A percentile compares a stretch with the other conserved stretches of the same genome.
phyloP scores from a whole-genome alignment of 2,329 filamentous ascomycete genomes.

The Penicillium oxalicum region DNA sequence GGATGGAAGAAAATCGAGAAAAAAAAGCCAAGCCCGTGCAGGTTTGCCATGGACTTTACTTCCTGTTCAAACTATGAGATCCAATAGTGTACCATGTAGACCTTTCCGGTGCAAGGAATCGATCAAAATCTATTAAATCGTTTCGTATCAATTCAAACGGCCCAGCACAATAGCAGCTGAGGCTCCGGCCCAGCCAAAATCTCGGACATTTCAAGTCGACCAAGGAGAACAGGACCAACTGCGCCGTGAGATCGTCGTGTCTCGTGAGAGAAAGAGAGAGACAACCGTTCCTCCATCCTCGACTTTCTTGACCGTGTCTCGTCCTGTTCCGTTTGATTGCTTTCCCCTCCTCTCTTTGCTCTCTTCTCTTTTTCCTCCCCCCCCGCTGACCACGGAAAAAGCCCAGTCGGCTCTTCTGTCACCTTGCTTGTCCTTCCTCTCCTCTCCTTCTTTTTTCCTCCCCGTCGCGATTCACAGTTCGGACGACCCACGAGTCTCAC shows the following conservation, averaged over 20 bases:
- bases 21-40: neutral
- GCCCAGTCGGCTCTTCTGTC: neutral
- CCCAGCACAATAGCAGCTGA: neutral
- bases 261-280: neutral
- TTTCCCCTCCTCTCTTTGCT: neutral
- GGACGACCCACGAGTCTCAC: neutral
- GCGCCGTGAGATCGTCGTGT: conserved; percentile 3
- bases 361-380: neutral
- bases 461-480: too few relatives aligned
- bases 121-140: too few relatives aligned
- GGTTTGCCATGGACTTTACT: too few relatives aligned
- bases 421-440: neutral
- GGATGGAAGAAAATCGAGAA: neutral
- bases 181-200: conserved; percentile 8
- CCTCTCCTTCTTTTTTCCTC: too few relatives aligned
- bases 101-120: too few relatives aligned
- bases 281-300: too few relatives aligned
- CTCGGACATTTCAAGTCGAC: conserved; percentile 1
- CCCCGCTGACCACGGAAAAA: neutral
- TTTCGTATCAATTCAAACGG: too few relatives aligned
- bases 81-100: too few relatives aligned
- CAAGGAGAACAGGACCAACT: too few relatives aligned
- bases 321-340: neutral
- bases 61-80: too few relatives aligned
- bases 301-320: too few relatives aligned